Base-by-base conservation (phyloP, 768 basidiomycete genomes). In the Suillus variegatus region DNA sequence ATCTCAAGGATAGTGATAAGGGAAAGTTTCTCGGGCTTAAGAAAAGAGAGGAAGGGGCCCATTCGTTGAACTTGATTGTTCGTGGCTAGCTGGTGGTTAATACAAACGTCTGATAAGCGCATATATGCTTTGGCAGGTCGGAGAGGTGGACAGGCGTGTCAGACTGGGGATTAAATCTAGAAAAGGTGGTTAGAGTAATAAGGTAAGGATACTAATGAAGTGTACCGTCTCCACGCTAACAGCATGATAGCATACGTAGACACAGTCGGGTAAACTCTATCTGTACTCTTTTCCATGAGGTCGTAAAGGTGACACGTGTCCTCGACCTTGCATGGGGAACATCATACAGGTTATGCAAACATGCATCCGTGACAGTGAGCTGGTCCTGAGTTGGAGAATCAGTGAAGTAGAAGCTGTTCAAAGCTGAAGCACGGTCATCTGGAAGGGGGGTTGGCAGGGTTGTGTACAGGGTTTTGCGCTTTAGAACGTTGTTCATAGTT, bases 1-100 rank as follows among this genome's bases (percentile, higher is more conserved):
- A 94, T 75, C 74, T 97, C 95, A 44, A 95, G 82, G 70, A 98
- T 94, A 12, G 93, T 92, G 71, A 98, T 88, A 20, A 97, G 81
- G 0, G 94, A 95, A 8, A 98, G 84, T 66, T 89, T 91, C 61
- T 93, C 87, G 0, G 92, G 82, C 20, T 87, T 84, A 32, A 98
- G 81, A 3, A 96, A 85, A 5, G 83, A 80, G 20, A 97, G 80
- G 79, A 94, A 96, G 9, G 93, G 91, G 4, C 83, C 80, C 28
- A 95, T 74, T 0, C 75, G 77, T 16, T 51, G 49, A n/a, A 65
- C 32, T 54, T 66, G 63, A 54, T 55, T 73, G 36, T 57, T 38
- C 14, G 3, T 3, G 41, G 16, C 57, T 58, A 40, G 22, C 57
- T 18, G 25, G 40, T 10, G 9, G 25, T 58, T 3, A 58, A 58